These are phyloP conservation scores for Apophysomyces trapeziformis DNA, from an alignment of 371 early-diverging fungal genomes.

Conservation along the genomic window DNA sequence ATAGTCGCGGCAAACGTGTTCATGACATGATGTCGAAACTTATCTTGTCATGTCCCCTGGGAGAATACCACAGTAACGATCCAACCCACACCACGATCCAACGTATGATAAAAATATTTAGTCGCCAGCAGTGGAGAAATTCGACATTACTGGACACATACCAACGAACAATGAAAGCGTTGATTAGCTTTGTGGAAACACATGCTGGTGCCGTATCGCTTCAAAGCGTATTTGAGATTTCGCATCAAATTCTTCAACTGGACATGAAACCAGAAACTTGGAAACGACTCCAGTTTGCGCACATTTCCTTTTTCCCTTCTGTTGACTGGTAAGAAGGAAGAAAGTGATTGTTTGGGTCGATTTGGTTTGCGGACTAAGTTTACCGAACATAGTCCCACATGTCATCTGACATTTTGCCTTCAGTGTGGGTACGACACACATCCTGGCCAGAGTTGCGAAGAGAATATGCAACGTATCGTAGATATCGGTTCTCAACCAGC, in stretches of 20 bases:
- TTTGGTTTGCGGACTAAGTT: not conserved
- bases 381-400: constrained; percentile 25
- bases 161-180: constrained; percentile 23
- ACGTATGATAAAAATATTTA: constrained; percentile 23
- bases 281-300: constrained; percentile 71
- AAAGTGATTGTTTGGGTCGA: not conserved
- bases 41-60: not conserved
- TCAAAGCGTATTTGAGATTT: constrained; percentile 24
- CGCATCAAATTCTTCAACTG: constrained; percentile 51
- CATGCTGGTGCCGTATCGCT: constrained; percentile 8
- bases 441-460: constrained; percentile 47
- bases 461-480: constrained; percentile 46
- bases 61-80: constrained; percentile 1
- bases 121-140: constrained; percentile 36
- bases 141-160: constrained; percentile 33
- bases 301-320: constrained; percentile 60
- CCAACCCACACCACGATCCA: constrained; percentile 12
- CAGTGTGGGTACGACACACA: constrained; percentile 66
- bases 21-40: constrained; percentile 8
- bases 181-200: constrained; percentile 16
- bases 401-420: constrained; percentile 51
- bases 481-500: constrained; percentile 13
- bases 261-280: constrained; percentile 67
- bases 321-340: constrained; percentile 53
- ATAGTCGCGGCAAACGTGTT: constrained; percentile 11